These are phyloP conservation scores for Effrenium voratum DNA, from an alignment of 73 alveolate species.

Conservation along the genomic window DNA sequence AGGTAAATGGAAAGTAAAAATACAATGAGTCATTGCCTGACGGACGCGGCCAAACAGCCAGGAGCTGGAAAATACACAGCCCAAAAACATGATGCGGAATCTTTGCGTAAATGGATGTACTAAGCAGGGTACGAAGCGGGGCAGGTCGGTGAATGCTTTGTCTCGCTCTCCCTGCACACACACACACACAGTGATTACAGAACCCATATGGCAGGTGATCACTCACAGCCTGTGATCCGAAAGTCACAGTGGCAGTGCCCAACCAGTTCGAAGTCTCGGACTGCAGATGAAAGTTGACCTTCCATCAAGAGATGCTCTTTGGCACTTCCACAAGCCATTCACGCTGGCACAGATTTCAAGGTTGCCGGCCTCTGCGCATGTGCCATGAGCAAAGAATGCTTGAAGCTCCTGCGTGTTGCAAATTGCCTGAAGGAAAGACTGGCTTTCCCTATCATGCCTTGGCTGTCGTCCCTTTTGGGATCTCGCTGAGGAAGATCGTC, in stretches of 20 bases:
- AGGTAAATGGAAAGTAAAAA: too few species aligned
- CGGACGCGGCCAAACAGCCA: too few species aligned
- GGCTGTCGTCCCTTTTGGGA: constrained; percentile 84
- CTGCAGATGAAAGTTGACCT: constrained; percentile 73
- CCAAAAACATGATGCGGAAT: not conserved
- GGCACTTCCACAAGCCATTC: not conserved
- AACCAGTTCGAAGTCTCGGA: constrained; percentile 58
- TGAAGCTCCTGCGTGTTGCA: constrained; percentile 30
- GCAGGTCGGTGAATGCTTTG: constrained; percentile 79
- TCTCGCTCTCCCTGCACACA: constrained; percentile 64
- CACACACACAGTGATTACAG: not conserved
- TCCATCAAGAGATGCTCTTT: not conserved
- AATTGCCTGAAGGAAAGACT: not conserved
- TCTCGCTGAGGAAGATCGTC: constrained; percentile 78
- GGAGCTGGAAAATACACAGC: too few species aligned
- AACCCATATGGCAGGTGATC: too few species aligned
- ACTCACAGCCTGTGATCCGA: constrained; percentile 77
- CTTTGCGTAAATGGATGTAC: not conserved
- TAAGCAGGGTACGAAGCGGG: constrained; percentile 44
- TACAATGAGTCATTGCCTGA: too few species aligned
- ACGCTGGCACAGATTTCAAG: not conserved
- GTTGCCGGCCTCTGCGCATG: constrained; percentile 70
- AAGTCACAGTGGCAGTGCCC: constrained; percentile 76
- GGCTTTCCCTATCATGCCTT: not conserved
- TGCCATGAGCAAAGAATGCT: constrained; percentile 77